These are phyloP conservation scores for Xanthoconium separans DNA, from an alignment of 1,284 basidiomycete species.

Conservation along the genomic window DNA sequence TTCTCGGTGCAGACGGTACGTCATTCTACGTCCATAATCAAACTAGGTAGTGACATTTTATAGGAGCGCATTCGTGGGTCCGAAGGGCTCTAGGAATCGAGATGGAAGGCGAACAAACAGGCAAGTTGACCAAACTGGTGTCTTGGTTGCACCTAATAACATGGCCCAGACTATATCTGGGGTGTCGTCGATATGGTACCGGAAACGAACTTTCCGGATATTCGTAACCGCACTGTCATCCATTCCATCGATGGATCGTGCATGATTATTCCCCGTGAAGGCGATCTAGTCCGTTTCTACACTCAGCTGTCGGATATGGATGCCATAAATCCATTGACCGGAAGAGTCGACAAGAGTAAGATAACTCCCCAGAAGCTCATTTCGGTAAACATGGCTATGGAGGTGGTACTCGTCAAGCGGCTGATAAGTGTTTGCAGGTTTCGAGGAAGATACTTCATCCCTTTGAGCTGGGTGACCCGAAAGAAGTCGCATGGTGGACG, in stretches of 20 bases:
- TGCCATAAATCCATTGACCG: conserved; percentile 39
- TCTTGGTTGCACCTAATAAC: not conserved
- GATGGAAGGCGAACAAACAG: not conserved
- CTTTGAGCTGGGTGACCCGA: conserved; percentile 35
- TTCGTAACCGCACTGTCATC: conserved; percentile 62
- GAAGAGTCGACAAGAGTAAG: conserved; percentile 53
- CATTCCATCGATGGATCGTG: conserved; percentile 63
- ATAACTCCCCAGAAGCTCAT: conserved; percentile 62
- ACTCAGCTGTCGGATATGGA: conserved; percentile 39
- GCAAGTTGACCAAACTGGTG: not conserved
- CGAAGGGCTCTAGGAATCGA: not conserved
- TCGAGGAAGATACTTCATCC: conserved; percentile 68
- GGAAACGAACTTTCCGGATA: conserved; percentile 78
- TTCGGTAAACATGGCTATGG: conserved; percentile 38
- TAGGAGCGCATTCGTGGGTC: not conserved
- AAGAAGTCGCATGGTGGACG: conserved; percentile 74
- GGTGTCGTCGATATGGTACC: conserved; percentile 51
- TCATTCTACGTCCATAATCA: not conserved
- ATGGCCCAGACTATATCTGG: not conserved
- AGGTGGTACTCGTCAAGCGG: not conserved
- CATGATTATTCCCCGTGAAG: conserved; percentile 63
- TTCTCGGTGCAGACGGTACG: conserved; percentile 62
- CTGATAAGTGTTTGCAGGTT: conserved; percentile 35
- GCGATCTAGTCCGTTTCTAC: conserved; percentile 70
- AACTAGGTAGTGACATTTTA: too few species aligned